Evolutionary conservation across 495 filamentous ascomycete genomes (phyloP), one percentile per base, ranked within the genome.

Genomic region (Penicillium manginii): DNA sequence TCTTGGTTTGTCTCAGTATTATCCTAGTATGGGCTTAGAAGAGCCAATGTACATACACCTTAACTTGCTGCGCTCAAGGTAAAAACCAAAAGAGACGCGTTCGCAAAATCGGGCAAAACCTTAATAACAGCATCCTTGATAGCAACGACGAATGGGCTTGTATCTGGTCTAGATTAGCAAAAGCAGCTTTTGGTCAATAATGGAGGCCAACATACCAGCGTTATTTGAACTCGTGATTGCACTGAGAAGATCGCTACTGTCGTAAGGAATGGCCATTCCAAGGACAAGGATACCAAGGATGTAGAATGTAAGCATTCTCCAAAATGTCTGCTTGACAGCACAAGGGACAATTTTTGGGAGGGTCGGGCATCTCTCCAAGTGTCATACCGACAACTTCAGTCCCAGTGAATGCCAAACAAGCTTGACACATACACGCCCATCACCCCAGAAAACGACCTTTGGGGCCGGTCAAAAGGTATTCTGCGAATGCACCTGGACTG

Each of bases 221-320:
- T 85, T 78, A 51, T 78, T 81, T 61, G 81, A 78, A 23, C 57
- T 64, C 14, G 72, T 76, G 6, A 71, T 82, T 58, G 70, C 65
- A 62, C 76, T 68, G 67, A 85, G 67, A 57, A 79, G 71, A 60
- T 75, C 65, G 32, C 39, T 57, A 35, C 71, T 82, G 63, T 84
- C 70, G 50, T 77, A 78, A 15, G 81, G 79, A n/a, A 94, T 78
- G 18, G 92, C 81, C 33, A 94, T 77, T 23, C 89, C 88, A 57
- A 94, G 80, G 55, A 93, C 85, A 63, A 90, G 83, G 39, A 91
- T 83, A 49, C 82, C 83, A 9, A 92, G 70, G 51, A 94, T 79
- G 66, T 92, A 94, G 71, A 94, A 91, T 61, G 83, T 71, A 39
- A 86, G 76, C 63, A 92, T 89, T 66, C 88, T 86, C 87, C 87